Percentiles rank a stretch among this genome's conserved stretches.
Evolutionary conservation across 164 flowering plant genomes (phyloP).

Genomic region (Tetrastigma voinierianum): DNA sequence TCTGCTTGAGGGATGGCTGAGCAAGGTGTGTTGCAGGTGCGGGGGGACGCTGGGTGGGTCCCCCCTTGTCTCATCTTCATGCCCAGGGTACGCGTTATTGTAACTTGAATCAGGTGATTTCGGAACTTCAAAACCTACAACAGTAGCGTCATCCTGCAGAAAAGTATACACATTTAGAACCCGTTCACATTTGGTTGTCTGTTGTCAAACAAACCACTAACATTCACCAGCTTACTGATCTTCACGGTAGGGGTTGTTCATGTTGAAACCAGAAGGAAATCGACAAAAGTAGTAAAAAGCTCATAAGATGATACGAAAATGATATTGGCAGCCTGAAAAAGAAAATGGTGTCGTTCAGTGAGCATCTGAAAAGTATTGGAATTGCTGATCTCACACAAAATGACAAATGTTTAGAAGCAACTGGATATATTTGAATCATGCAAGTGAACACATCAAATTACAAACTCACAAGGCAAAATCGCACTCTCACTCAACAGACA

Average conservation of each 20-base stretch:
- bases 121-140: constrained; percentile 84
- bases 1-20: constrained; percentile 49
- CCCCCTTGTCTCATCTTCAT: constrained; percentile 77
- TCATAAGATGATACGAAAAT: no score
- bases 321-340: no score
- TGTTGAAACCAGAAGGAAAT: constrained; percentile 14
- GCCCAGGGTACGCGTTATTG: constrained; percentile 59
- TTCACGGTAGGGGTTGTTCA: constrained; percentile 43
- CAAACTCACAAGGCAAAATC: no score
- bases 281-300: constrained; percentile 10
- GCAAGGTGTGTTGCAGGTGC: constrained; percentile 69
- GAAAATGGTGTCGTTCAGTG: no score
- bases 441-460: no score
- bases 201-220: background rate
- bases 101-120: constrained; percentile 88
- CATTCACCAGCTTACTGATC: constrained; percentile 37
- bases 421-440: no score
- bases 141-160: constrained; percentile 68
- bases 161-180: background rate
- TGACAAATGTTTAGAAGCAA: no score
- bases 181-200: background rate
- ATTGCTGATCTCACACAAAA: no score
- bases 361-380: no score
- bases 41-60: constrained; percentile 87
- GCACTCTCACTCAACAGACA: no score